These are phyloP conservation scores for Scleromitrula shiraiana DNA, from an alignment of 2,329 filamentous ascomycete genomes.

Conservation along the genomic window DNA sequence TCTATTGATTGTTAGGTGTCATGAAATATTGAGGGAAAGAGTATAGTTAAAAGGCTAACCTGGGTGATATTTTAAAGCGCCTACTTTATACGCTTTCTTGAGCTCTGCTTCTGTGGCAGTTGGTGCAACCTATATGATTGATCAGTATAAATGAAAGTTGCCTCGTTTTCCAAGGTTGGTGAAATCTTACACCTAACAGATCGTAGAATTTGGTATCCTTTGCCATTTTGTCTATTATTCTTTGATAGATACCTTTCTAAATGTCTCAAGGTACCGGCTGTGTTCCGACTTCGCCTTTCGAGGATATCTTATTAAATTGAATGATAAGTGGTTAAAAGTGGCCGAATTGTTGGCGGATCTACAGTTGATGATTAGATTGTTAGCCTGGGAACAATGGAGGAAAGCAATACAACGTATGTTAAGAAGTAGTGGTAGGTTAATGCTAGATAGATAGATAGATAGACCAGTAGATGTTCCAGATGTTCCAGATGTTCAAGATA, in stretches of 20 bases:
- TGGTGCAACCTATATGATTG: slow-evolving; percentile 56
- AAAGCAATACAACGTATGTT: no score
- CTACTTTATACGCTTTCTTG: slow-evolving; percentile 83
- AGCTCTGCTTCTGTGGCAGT: slow-evolving; percentile 77
- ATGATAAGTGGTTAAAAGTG: no score
- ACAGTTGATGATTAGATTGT: background rate
- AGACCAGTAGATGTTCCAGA: no score
- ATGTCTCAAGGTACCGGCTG: background rate
- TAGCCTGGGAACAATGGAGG: no score
- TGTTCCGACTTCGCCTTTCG: background rate
- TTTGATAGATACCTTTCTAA: background rate
- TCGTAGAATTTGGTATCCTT: slow-evolving; percentile 78
- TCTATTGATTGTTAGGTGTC: slow-evolving; percentile 46
- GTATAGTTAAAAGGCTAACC: slow-evolving; percentile 43
- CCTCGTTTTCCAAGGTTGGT: background rate
- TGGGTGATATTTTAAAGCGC: slow-evolving; percentile 77
- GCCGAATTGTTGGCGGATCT: background rate
- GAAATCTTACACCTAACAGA: slow-evolving; percentile 58
- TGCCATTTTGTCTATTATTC: slow-evolving; percentile 49
- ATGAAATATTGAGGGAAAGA: slow-evolving; percentile 1
- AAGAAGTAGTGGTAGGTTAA: no score
- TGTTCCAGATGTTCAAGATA: no score
- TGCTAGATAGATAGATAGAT: no score
- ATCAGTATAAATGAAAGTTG: slow-evolving; percentile 23
- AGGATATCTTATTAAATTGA: no score